A percentile compares a stretch with the other conserved stretches of the same genome.
Conservation (phyloP, 78 protist species). For the Dictyostelium citrinum region DNA sequence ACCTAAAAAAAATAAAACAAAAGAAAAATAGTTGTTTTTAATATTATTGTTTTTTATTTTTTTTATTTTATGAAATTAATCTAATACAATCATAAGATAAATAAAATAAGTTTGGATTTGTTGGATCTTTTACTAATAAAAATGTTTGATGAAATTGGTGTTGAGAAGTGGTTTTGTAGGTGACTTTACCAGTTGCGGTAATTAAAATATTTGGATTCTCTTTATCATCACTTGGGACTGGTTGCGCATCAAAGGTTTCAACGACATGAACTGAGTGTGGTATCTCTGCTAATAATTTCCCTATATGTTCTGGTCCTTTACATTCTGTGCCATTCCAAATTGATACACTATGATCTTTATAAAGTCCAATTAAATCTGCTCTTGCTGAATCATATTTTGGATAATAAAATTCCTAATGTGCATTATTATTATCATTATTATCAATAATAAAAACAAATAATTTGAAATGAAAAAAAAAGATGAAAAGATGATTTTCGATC, state of each 20-base stretch:
- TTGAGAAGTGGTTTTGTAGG: not conserved
- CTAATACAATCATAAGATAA: slow-evolving; percentile 47
- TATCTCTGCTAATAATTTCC: slow-evolving; percentile 8
- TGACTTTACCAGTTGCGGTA: slow-evolving; percentile 28
- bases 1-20: too few species aligned
- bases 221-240: slow-evolving; percentile 11
- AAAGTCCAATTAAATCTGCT: slow-evolving; percentile 10
- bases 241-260: slow-evolving; percentile 50
- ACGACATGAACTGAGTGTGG: slow-evolving; percentile 29
- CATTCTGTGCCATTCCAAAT: slow-evolving; percentile 77
- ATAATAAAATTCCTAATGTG: slow-evolving; percentile 18
- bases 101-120: slow-evolving; percentile 12
- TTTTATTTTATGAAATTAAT: slow-evolving; percentile 22
- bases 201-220: slow-evolving; percentile 44
- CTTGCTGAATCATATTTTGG: not conserved
- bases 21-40: too few species aligned
- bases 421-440: too few species aligned
- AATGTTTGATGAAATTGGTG: slow-evolving; percentile 61
- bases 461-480: not conserved
- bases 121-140: slow-evolving; percentile 36
- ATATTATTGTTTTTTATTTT: not conserved
- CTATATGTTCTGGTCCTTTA: slow-evolving; percentile 26
- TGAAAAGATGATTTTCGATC: not conserved
- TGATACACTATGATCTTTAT: slow-evolving; percentile 39
- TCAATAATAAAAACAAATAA: too few species aligned